A percentile compares a stretch with the other conserved stretches of the same genome.
phyloP scores from a whole-genome alignment of 2,329 filamentous ascomycete species.

The Chaetomium sp. region DNA sequence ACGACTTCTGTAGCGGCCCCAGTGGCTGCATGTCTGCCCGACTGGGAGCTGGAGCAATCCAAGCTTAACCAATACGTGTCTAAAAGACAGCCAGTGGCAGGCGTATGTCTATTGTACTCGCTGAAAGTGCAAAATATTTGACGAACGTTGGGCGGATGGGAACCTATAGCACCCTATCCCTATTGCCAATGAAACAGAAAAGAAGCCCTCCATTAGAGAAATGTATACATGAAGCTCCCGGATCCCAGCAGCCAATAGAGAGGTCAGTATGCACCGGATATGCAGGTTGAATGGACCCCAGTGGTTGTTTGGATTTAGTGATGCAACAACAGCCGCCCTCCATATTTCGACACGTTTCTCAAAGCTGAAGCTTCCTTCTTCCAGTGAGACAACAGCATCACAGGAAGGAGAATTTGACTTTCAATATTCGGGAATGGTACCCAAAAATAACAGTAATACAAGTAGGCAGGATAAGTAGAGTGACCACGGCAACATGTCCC shows the following conservation, averaged over 20 bases:
- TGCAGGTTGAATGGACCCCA: background rate
- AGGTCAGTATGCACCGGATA: background rate
- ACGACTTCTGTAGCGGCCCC: background rate
- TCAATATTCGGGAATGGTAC: background rate
- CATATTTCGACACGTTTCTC: background rate
- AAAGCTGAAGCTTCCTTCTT: background rate
- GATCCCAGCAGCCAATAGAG: background rate
- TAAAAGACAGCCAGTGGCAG: background rate
- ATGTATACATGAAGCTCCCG: background rate
- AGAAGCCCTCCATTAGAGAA: background rate
- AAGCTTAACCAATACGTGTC: background rate
- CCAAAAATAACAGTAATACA: background rate
- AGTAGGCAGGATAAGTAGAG: too few relatives aligned
- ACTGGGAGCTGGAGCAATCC: background rate
- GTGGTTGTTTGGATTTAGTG: background rate
- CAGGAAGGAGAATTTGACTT: background rate
- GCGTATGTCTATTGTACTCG: background rate
- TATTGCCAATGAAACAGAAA: background rate
- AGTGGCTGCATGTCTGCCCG: background rate
- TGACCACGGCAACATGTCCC: too few relatives aligned
- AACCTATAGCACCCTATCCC: background rate
- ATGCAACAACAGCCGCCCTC: background rate
- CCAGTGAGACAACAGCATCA: background rate
- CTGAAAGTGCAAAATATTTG: background rate
- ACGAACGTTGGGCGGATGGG: background rate